Conservation (phyloP, 179 eudicot genomes). For the Spergularia azorica region DNA sequence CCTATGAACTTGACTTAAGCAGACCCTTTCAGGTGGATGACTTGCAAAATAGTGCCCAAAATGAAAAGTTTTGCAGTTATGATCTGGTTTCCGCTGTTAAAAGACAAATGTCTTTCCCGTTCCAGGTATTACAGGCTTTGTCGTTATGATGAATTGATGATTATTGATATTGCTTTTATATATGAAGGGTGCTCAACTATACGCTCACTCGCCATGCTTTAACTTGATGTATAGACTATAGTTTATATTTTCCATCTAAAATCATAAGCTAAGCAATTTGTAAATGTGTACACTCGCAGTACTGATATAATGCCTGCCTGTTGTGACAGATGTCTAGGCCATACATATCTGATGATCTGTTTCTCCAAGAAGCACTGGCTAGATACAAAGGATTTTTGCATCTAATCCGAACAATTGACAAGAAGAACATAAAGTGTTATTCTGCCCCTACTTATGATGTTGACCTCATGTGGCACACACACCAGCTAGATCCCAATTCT, state of each 20-base stretch:
- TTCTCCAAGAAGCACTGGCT: constrained; percentile 76
- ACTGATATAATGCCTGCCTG: background rate
- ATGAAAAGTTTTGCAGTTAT: constrained; percentile 56
- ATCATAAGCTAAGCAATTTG: too few species aligned
- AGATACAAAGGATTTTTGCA: constrained; percentile 93
- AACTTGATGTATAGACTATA: too few species aligned
- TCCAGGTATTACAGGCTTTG: constrained; percentile 53
- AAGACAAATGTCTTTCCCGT: constrained; percentile 73
- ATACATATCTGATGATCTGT: constrained; percentile 55
- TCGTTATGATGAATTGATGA: background rate
- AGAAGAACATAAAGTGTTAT: constrained; percentile 51
- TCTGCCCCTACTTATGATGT: constrained; percentile 91
- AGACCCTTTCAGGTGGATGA: constrained; percentile 28
- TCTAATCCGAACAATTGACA: constrained; percentile 64
- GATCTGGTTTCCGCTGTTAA: constrained; percentile 72
- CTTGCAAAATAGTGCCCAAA: constrained; percentile 25
- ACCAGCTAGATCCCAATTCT: constrained; percentile 67
- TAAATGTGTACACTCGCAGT: too few species aligned
- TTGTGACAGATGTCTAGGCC: constrained; percentile 62
- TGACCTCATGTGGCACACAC: constrained; percentile 98
- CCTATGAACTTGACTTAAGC: constrained; percentile 56
- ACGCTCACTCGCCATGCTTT: too few species aligned
- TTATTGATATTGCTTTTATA: too few species aligned
- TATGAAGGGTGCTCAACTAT: too few species aligned
- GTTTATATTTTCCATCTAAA: too few species aligned